Evolutionary conservation across 1,284 basidiomycete species (phyloP).

Genomic region (Heterobasidion occidentale): DNA sequence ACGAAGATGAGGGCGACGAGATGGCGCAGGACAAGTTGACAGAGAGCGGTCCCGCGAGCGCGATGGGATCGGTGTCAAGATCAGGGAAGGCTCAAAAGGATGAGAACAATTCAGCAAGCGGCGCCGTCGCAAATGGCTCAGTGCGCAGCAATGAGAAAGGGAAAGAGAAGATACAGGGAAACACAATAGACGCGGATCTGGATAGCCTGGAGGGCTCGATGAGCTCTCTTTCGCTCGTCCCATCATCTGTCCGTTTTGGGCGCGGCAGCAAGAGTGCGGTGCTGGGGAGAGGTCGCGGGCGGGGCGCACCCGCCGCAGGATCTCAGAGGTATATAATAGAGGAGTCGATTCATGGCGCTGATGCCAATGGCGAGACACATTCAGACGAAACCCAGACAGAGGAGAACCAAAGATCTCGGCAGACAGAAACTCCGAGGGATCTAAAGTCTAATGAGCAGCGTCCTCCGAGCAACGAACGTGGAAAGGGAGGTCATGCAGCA

Average conservation of each 20-base stretch:
- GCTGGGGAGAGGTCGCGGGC: too few species aligned
- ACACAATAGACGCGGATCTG: constrained; percentile 11
- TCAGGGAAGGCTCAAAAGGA: neutral
- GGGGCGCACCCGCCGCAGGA: too few species aligned
- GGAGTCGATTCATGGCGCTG: too few species aligned
- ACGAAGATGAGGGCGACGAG: constrained; percentile 15
- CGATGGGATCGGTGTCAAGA: neutral
- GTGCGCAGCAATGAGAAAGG: neutral
- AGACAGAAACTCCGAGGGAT: too few species aligned
- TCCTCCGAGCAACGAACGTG: too few species aligned
- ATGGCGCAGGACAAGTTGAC: neutral
- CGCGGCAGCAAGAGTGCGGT: constrained; percentile 34
- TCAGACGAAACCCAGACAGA: too few species aligned
- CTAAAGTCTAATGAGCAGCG: too few species aligned
- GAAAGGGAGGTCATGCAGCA: too few species aligned
- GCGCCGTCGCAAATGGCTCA: neutral
- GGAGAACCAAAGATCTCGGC: too few species aligned
- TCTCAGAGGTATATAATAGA: too few species aligned
- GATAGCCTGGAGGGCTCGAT: constrained; percentile 41
- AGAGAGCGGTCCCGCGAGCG: neutral
- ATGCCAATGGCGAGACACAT: too few species aligned
- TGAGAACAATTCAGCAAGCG: neutral
- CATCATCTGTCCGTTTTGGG: constrained; percentile 61
- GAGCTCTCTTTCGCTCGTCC: constrained; percentile 59
- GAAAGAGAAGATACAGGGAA: neutral